A percentile compares a stretch with the other conserved stretches of the same genome.
Evolutionary conservation across 1,284 basidiomycete genomes (phyloP).

Genomic region (Ustilago curta): DNA sequence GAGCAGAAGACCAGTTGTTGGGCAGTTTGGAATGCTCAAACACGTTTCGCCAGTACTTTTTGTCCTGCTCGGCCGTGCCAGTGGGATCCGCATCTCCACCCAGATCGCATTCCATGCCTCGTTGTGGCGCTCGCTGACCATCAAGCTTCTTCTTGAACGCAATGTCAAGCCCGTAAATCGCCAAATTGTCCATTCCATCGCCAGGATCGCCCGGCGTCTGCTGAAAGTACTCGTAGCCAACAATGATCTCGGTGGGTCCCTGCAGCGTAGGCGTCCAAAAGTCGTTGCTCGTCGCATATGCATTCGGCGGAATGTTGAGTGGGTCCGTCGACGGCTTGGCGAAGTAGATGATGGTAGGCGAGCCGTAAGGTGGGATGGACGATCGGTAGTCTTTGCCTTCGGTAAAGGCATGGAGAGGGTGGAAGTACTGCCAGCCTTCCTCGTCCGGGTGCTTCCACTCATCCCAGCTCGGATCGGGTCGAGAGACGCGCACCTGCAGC

Average conservation of each 20-base stretch:
- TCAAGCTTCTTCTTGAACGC: conserved; percentile 34
- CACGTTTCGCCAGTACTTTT: conserved; percentile 31
- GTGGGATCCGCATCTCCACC: conserved; percentile 40
- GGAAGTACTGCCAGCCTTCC: conserved; percentile 58
- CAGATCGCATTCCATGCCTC: conserved; percentile 46
- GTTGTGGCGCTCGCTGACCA: conserved; percentile 30
- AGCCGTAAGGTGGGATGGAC: conserved; percentile 48
- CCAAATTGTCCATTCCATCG: conserved; percentile 60
- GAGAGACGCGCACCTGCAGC: conserved; percentile 57
- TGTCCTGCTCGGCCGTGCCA: conserved; percentile 17
- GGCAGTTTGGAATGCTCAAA: conserved; percentile 62
- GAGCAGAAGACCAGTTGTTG: conserved; percentile 30
- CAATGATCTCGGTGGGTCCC: conserved; percentile 53
- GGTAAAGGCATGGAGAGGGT: conserved; percentile 56
- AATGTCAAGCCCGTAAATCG: conserved; percentile 56
- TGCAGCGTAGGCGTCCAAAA: conserved; percentile 49
- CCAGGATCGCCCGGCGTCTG: conserved; percentile 55
- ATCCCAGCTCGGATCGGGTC: conserved; percentile 48
- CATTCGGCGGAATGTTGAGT: conserved; percentile 42
- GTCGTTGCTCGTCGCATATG: conserved; percentile 50
- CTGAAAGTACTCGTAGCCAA: conserved; percentile 54
- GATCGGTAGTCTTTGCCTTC: conserved; percentile 49
- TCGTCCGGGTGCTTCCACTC: conserved; percentile 48
- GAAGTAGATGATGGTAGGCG: conserved; percentile 54
- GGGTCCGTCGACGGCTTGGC: conserved; percentile 42